Evolutionary conservation across 805 yeast species (phyloP).

Genomic region (fission yeast (Schizosaccharomyces pombe)): ASM294v3 CU329670.1:2654001-2654500

Average conservation of each 20-base stretch:
- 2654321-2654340: slow-evolving; percentile 66
- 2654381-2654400: slow-evolving; percentile 85
- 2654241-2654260: slow-evolving; percentile 77
- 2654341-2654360: slow-evolving; percentile 83
- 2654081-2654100: slow-evolving; percentile 59
- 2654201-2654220: slow-evolving; percentile 82
- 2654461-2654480: slow-evolving; percentile 53
- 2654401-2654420: slow-evolving; percentile 46
- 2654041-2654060: slow-evolving; percentile 54
- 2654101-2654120: slow-evolving; percentile 56
- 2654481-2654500: slow-evolving; percentile 68
- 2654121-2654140: slow-evolving; percentile 49
- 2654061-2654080: slow-evolving; percentile 54
- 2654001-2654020: slow-evolving; percentile 46
- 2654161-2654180: slow-evolving; percentile 79
- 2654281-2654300: slow-evolving; percentile 54
- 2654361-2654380: slow-evolving; percentile 66
- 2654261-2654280: slow-evolving; percentile 85
- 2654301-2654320: slow-evolving; percentile 44
- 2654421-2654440: slow-evolving; percentile 28
- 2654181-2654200: slow-evolving; percentile 47
- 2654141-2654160: slow-evolving; percentile 60
- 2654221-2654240: slow-evolving; percentile 76
- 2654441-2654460: slow-evolving; percentile 79
- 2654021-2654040: slow-evolving; percentile 38